Conservation (phyloP, 2,329 filamentous ascomycete species). For the Penicillium janthinellum region DNA sequence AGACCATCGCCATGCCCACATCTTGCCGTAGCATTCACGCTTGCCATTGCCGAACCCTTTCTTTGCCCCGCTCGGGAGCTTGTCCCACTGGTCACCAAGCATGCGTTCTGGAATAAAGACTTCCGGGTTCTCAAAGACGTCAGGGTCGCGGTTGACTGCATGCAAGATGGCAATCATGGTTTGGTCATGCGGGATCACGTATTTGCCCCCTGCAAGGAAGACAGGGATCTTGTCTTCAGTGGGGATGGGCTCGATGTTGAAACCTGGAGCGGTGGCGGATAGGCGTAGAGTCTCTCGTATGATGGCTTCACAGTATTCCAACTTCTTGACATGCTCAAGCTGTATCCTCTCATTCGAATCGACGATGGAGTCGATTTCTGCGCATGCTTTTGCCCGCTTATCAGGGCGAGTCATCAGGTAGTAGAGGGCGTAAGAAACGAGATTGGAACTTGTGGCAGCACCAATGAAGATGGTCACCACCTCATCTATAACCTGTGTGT, state of each 20-base stretch:
- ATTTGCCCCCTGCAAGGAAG: slow-evolving; percentile 62
- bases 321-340: slow-evolving; percentile 16
- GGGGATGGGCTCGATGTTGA: slow-evolving; percentile 56
- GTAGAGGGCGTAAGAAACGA: slow-evolving; percentile 67
- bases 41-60: slow-evolving; percentile 74
- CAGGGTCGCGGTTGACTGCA: slow-evolving; percentile 64
- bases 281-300: slow-evolving; percentile 67
- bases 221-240: slow-evolving; percentile 47
- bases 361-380: slow-evolving; percentile 62
- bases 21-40: slow-evolving; percentile 69
- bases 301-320: slow-evolving; percentile 65
- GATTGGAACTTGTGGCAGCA: slow-evolving; percentile 71
- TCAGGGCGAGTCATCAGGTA: slow-evolving; percentile 65
- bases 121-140: slow-evolving; percentile 64
- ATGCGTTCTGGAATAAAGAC: slow-evolving; percentile 72
- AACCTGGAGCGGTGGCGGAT: slow-evolving; percentile 59
- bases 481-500: slow-evolving; percentile 67
- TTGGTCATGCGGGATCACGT: slow-evolving; percentile 59
- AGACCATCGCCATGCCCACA: slow-evolving; percentile 75
- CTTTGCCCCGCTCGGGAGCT: slow-evolving; percentile 64
- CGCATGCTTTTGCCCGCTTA: slow-evolving; percentile 61
- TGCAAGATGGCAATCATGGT: slow-evolving; percentile 55
- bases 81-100: slow-evolving; percentile 68
- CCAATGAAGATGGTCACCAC: slow-evolving; percentile 66
- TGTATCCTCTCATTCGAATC: slow-evolving; percentile 20